Evolutionary conservation across 2,329 filamentous ascomycete species (phyloP).

Genomic region (Fusarium subglutinans): DNA sequence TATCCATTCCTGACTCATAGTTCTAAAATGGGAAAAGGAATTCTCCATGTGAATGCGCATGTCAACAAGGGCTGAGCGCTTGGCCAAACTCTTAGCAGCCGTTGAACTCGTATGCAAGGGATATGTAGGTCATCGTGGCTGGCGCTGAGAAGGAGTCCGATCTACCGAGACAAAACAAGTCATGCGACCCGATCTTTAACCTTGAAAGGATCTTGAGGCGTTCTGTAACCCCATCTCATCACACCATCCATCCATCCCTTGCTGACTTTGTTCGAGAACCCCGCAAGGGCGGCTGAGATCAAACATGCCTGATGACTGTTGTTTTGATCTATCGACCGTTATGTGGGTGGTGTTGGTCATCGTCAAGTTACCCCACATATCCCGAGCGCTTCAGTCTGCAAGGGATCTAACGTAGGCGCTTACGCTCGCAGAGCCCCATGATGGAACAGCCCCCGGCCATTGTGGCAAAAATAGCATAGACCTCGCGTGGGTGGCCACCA

Average conservation of each 20-base stretch:
- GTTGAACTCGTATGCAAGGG: conserved; percentile 36
- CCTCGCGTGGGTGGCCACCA: conserved; percentile 16
- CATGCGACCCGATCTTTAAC: conserved; percentile 31
- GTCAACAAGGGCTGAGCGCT: conserved; percentile 28
- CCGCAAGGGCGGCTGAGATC: conserved; percentile 26
- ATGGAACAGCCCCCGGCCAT: conserved; percentile 27
- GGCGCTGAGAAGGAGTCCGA: conserved; percentile 22
- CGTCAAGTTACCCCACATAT: conserved; percentile 34
- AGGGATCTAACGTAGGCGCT: conserved; percentile 37
- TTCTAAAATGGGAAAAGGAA: conserved; percentile 24
- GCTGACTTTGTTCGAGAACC: conserved; percentile 14
- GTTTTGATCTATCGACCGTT: conserved; percentile 19
- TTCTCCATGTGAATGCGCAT: conserved; percentile 8
- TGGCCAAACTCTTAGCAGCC: conserved; percentile 16
- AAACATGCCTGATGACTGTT: conserved; percentile 21
- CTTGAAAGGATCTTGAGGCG: conserved; percentile 24
- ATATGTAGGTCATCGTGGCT: conserved; percentile 33
- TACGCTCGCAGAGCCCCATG: conserved; percentile 35
- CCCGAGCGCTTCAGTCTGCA: conserved; percentile 38
- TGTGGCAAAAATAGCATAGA: conserved; percentile 39
- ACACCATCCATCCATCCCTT: conserved; percentile 5
- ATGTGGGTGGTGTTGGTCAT: conserved; percentile 32
- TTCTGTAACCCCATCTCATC: conserved; percentile 17
- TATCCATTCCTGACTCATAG: conserved; percentile 7
- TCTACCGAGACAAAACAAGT: conserved; percentile 31